Conservation (phyloP, 148 eudicot genomes). For the Selenicereus undatus region DNA sequence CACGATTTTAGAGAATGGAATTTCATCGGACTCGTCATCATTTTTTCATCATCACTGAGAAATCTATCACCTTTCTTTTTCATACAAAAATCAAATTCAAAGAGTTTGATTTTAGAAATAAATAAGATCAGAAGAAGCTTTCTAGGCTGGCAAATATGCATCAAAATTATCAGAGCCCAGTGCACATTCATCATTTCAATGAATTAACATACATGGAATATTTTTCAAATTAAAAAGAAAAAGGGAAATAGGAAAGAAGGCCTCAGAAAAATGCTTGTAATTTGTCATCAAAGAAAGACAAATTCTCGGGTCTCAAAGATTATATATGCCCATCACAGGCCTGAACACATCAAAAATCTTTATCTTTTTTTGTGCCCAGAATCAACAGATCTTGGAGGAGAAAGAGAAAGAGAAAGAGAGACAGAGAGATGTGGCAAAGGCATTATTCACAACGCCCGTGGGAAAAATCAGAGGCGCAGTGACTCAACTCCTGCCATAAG, state of each 20-base stretch:
- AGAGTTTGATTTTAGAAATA: not conserved
- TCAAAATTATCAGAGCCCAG: conserved; percentile 28
- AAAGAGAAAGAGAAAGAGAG: not conserved
- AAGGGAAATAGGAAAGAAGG: not conserved
- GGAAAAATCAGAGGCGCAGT: conserved; percentile 17
- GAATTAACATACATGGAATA: not conserved
- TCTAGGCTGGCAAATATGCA: conserved; percentile 38
- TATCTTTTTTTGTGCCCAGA: not conserved
- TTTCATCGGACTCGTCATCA: conserved; percentile 34
- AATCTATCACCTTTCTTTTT: not conserved
- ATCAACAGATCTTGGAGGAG: not conserved
- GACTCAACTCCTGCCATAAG: conserved; percentile 36
- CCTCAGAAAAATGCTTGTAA: conserved; percentile 38
- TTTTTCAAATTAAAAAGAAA: not conserved
- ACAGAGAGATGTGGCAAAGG: conserved; percentile 26
- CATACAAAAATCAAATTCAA: not conserved
- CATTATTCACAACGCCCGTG: conserved; percentile 30
- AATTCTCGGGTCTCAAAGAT: conserved; percentile 44
- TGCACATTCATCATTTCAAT: conserved; percentile 35
- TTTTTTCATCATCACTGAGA: conserved; percentile 26
- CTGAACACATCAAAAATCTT: not conserved
- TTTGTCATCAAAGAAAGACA: conserved; percentile 35
- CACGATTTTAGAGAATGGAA: conserved; percentile 29
- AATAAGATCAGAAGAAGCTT: conserved; percentile 30
- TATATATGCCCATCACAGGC: conserved; percentile 29